Base-by-base conservation (phyloP, 495 filamentous ascomycete genomes). In the Trichoderma reesei region DNA sequence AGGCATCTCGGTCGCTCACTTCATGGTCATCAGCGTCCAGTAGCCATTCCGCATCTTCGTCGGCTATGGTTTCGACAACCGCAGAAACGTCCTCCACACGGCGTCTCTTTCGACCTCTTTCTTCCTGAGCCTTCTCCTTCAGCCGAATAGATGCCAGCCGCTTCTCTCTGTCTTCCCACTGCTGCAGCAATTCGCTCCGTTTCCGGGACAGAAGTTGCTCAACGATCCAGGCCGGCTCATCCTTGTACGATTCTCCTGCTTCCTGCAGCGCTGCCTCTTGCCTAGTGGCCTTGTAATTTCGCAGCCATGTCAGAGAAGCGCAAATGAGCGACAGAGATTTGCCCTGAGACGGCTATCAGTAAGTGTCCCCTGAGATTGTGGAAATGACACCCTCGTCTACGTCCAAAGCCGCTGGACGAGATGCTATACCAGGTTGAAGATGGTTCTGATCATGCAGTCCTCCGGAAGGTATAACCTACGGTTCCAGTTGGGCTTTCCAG, bases 271-370 rank as follows among this genome's bases (percentile, higher is more conserved):
- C 78, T 36, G 69, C 79, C 60, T 90, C 84, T 65, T 92, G 86
- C 0, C 67, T 75, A 64, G 80, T 80, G 41, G 84, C 83, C 74
- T 96, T 93, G 74, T 91, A 84, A 67, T 91, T 85, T 56, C 94
- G 88, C 9, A 98, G 79, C 95, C 94, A 98, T 1, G 94, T 97
- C 67, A 98, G 75, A 41, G 94, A 85, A 61, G 86, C 88, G 76
- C 94, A 98, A 67, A 98, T 96, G 26, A 98, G 78, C 70, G 94
- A 98, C 18, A 98, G 73, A 3, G 95, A 97, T 85, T 98, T 98
- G n/a, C 94, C 92, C 87, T 93, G 64, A 18, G 3, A 56, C 2
- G 9, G 33, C 11, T 41, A 56, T 56, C 26, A 56, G 51, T n/a
- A 13, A 33, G 14, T 56, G 31, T 9, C 14, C 2, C 26, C 31